phyloP scores from a whole-genome alignment of 345 rosid genomes.

The Nasturtium officinale region DNA sequence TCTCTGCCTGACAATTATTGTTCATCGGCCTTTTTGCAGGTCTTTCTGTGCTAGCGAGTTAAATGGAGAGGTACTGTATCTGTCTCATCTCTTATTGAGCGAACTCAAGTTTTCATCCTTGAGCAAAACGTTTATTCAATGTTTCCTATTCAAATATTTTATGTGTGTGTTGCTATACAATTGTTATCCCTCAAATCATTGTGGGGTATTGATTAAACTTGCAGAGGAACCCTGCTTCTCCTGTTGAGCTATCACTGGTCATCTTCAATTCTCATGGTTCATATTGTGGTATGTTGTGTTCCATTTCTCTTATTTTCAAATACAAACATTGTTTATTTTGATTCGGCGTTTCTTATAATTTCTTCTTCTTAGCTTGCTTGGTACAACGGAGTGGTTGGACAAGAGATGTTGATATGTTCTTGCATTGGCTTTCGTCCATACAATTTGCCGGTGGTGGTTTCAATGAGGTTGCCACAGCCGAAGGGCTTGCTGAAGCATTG shows the following conservation, averaged over 20 bases:
- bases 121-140: conserved; percentile 6
- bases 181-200: not conserved
- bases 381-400: conserved; percentile 98
- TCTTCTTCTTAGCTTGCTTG: conserved; percentile 65
- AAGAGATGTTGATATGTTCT: conserved; percentile 72
- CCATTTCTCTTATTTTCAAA: conserved; percentile 17
- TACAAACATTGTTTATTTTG: conserved; percentile 8
- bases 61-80: conserved; percentile 67
- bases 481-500: conserved; percentile 94
- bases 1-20: not conserved
- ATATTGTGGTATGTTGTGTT: conserved; percentile 52
- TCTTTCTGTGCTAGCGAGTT: conserved; percentile 64
- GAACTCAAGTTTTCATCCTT: conserved; percentile 14
- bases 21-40: conserved; percentile 51
- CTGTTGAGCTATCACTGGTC: conserved; percentile 72
- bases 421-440: conserved; percentile 76
- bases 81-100: conserved; percentile 9
- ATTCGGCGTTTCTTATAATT: not conserved
- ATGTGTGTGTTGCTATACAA: not conserved
- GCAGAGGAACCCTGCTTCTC: conserved; percentile 66
- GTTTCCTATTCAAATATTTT: not conserved
- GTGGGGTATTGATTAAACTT: conserved; percentile 24
- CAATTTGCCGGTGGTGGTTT: conserved; percentile 94
- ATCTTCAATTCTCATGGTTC: conserved; percentile 84
- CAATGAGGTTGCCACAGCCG: conserved; percentile 91